phyloP scores from a whole-genome alignment of 768 basidiomycete species.

The Leucosporidium scottii region DNA sequence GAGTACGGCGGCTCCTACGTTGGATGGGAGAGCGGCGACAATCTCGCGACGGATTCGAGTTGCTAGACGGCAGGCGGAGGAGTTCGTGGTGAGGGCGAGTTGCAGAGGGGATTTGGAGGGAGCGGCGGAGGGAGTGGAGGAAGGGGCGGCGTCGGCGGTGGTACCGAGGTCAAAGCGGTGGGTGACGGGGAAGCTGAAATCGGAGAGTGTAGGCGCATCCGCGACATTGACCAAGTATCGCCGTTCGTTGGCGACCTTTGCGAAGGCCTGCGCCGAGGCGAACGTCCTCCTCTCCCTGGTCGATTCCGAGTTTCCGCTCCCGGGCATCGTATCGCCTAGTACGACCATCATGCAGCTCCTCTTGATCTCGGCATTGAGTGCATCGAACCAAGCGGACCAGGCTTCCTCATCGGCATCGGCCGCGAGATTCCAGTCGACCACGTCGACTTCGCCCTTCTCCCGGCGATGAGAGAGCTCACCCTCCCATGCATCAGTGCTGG shows the following conservation, averaged over 20 bases:
- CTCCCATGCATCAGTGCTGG: slow-evolving; percentile 1
- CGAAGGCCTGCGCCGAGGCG: slow-evolving; percentile 53
- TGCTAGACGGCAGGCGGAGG: slow-evolving; percentile 77
- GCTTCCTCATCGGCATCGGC: not conserved
- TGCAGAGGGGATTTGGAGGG: slow-evolving; percentile 45
- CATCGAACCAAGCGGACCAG: slow-evolving; percentile 21
- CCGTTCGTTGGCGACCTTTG: slow-evolving; percentile 51
- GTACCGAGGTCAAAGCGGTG: slow-evolving; percentile 62
- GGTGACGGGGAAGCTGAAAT: slow-evolving; percentile 77
- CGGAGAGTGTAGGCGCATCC: slow-evolving; percentile 76
- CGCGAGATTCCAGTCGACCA: slow-evolving; percentile 47
- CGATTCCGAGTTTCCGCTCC: slow-evolving; percentile 40
- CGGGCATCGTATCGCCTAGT: slow-evolving; percentile 67
- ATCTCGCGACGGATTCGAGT: slow-evolving; percentile 75
- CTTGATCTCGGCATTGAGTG: not conserved
- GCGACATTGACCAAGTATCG: slow-evolving; percentile 77
- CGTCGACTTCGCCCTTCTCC: slow-evolving; percentile 51
- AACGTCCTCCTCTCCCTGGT: slow-evolving; percentile 44
- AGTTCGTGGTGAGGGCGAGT: slow-evolving; percentile 83
- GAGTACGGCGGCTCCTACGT: slow-evolving; percentile 65
- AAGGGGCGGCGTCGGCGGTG: not conserved
- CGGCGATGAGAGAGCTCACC: slow-evolving; percentile 57
- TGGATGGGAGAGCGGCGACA: slow-evolving; percentile 61
- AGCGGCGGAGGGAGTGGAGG: slow-evolving; percentile 20
- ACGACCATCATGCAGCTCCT: slow-evolving; percentile 55